Base-by-base conservation (phyloP, 2,329 filamentous ascomycete species). In the Phaeosphaeriaceae sp. region DNA sequence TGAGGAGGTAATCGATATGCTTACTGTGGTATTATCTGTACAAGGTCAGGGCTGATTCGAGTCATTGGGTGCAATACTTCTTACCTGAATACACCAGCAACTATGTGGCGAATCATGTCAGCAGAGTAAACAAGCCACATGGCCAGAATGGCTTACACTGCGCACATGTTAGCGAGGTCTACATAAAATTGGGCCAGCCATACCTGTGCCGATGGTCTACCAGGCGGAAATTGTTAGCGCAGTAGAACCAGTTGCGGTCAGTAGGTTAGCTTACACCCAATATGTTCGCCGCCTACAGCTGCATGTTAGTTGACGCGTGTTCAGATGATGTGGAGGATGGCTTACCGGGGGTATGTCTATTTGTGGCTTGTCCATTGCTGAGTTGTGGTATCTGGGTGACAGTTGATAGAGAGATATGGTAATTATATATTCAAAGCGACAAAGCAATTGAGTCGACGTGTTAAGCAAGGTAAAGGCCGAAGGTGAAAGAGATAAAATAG, bases 61-160 rank as follows among this genome's bases (percentile, higher is more conserved):
- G 4, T 44, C 10, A n/a, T 8, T 28, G 40, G 19, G 46, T 17
- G 21, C 19, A 30, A 10, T 35, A 21, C 9, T 21, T 48, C 68
- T 60, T 69, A 79, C 77, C 70, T 80, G 78, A 63, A 80, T 64
- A 68, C 78, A 80, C 78, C 78, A 80, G 55, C 77, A 79, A 23
- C 78, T 80, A 63, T 23, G 54, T 13, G 44, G 50, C 15, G 21
- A 26, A 15, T 24, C 10, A 17, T 22, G 58, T 72, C 68, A 75
- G 69, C 56, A 52, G 53, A n/a, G 28, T 28, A 24, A 42, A 19
- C 48, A 54, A 23, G 43, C 4, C 13, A 35, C 48, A 7, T 47
- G 46, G 24, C 32, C 40, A 17, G 21, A 24, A 26, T 32, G 26
- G 55, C 64, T 49, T 70, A 73, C 72, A 73, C 68, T 72, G 52